Evolutionary conservation across 2,329 filamentous ascomycete species (phyloP).

Genomic region (Cytospora leucostoma): DNA sequence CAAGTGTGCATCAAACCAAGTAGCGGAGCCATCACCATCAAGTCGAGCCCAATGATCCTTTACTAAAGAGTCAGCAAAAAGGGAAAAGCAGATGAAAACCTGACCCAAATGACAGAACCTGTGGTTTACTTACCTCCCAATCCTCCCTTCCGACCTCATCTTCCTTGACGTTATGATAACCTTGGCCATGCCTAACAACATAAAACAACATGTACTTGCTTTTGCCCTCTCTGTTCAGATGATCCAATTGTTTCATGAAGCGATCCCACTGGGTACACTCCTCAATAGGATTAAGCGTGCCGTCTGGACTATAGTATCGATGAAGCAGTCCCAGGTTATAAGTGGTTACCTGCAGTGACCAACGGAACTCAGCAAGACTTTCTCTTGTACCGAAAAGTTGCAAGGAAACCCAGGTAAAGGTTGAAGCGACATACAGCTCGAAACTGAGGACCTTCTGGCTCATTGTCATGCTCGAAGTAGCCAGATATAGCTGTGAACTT

Average conservation of each 20-base stretch:
- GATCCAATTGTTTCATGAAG: neutral
- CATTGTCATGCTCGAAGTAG: constrained; percentile 10
- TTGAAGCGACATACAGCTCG: neutral
- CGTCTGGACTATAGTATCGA: neutral
- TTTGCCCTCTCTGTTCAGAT: neutral
- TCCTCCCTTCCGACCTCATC: constrained; percentile 56
- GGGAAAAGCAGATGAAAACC: too few relatives aligned
- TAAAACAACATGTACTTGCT: constrained; percentile 54
- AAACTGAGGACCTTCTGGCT: constrained; percentile 5
- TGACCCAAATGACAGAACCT: too few relatives aligned
- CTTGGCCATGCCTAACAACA: constrained; percentile 60
- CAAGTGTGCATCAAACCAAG: constrained; percentile 50
- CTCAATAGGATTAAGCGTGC: neutral
- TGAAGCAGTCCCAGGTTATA: neutral
- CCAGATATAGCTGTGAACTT: constrained; percentile 2
- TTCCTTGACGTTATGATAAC: constrained; percentile 51
- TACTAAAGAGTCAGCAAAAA: neutral
- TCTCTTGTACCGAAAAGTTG: neutral
- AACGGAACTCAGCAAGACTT: neutral
- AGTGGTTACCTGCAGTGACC: neutral
- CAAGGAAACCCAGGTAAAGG: neutral
- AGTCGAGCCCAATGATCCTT: constrained; percentile 43
- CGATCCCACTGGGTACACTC: neutral
- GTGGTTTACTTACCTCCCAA: constrained; percentile 52
- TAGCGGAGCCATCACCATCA: constrained; percentile 40